A percentile compares a stretch with the other conserved stretches of the same genome.
Conservation (phyloP, 139 green algal genomes). For the Chlorella sp. region DNA sequence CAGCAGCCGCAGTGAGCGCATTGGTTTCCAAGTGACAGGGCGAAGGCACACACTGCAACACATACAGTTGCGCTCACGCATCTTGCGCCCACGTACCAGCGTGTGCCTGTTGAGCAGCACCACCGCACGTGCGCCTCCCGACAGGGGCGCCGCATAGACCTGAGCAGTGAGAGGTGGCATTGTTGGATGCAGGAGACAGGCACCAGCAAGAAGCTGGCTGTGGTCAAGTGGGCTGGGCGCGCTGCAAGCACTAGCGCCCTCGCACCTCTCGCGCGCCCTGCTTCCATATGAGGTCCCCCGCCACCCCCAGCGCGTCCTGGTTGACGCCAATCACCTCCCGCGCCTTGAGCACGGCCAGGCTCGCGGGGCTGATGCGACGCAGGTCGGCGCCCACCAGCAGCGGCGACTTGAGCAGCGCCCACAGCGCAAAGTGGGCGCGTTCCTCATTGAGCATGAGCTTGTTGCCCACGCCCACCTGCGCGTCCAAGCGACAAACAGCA, state of each 20-base stretch:
- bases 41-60: too few species aligned
- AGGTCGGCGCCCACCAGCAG: constrained; percentile 68
- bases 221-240: too few species aligned
- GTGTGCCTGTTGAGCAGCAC: constrained; percentile 56
- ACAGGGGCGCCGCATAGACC: constrained; percentile 56
- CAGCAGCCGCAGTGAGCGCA: too few species aligned
- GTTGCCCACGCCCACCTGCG: constrained; percentile 62
- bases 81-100: too few species aligned
- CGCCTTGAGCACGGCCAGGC: constrained; percentile 38
- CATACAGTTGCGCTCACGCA: too few species aligned
- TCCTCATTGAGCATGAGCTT: constrained; percentile 44
- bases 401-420: constrained; percentile 67
- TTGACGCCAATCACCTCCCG: constrained; percentile 65
- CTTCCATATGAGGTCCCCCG: constrained; percentile 64
- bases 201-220: too few species aligned
- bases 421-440: constrained; percentile 68
- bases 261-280: too few species aligned
- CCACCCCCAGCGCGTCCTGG: constrained; percentile 63
- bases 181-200: neutral
- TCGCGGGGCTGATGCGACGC: constrained; percentile 15
- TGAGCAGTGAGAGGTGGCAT: constrained; percentile 2
- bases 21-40: too few species aligned
- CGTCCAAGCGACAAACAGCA: too few species aligned
- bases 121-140: constrained; percentile 44
- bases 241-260: too few species aligned